Evolutionary conservation across 768 basidiomycete species (phyloP).

Genomic region (Pulveroboletus sp.): DNA sequence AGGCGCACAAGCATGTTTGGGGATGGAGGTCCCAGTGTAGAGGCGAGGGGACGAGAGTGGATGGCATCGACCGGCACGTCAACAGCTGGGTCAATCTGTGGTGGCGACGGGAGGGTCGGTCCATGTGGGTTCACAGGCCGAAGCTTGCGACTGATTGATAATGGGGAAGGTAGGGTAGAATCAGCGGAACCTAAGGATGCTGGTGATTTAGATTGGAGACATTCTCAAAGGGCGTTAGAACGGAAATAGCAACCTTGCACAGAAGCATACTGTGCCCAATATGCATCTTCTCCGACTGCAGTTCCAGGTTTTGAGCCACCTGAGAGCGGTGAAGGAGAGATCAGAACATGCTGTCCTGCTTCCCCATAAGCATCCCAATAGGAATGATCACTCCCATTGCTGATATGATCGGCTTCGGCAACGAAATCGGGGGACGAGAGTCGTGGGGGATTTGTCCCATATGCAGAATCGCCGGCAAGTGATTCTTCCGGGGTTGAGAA

Average conservation of each 20-base stretch:
- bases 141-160: conserved; percentile 28
- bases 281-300: conserved; percentile 49
- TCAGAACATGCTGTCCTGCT: conserved; percentile 26
- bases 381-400: conserved; percentile 40
- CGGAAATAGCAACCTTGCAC: conserved; percentile 52
- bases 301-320: conserved; percentile 8
- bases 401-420: conserved; percentile 18
- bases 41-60: conserved; percentile 9
- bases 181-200: conserved; percentile 56
- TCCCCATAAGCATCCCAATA: conserved; percentile 69
- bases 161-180: conserved; percentile 59
- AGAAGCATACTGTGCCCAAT: conserved; percentile 70
- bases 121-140: conserved; percentile 8
- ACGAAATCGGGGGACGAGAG: neutral
- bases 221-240: conserved; percentile 10
- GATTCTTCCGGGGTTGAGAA: conserved; percentile 26
- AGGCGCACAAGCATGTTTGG: conserved; percentile 23
- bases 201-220: conserved; percentile 2
- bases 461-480: conserved; percentile 22
- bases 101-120: neutral
- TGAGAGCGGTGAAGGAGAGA: conserved; percentile 13
- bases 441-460: neutral
- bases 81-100: conserved; percentile 6
- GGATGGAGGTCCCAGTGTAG: conserved; percentile 22
- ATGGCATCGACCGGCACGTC: conserved; percentile 17